Conservation (phyloP, 164 flowering plant species). For the Piper longum region DNA sequence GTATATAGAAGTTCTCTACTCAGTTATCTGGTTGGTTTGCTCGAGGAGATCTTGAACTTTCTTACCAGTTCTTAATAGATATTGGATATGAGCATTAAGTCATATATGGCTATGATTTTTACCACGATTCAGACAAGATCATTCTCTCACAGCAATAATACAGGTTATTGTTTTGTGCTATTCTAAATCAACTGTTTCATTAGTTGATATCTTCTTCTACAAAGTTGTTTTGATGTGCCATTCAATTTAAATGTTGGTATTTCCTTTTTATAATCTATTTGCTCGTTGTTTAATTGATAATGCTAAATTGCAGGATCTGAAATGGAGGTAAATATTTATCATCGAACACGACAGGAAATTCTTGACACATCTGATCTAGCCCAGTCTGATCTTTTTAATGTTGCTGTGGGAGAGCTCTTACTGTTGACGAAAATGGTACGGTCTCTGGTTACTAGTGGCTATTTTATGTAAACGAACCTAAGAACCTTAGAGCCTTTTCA, state of each 20-base stretch:
- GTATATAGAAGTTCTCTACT: too few species aligned
- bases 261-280: too few species aligned
- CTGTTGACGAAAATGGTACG: constrained; percentile 70
- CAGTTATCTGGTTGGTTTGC: too few species aligned
- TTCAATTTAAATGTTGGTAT: too few species aligned
- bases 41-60: too few species aligned
- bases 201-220: not conserved
- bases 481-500: not conserved
- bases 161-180: not conserved
- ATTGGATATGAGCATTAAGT: too few species aligned
- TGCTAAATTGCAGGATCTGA: constrained; percentile 36
- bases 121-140: too few species aligned
- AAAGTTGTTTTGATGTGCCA: not conserved
- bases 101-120: too few species aligned
- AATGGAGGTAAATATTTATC: constrained; percentile 84
- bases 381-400: constrained; percentile 45
- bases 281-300: too few species aligned
- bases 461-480: not conserved
- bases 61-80: too few species aligned
- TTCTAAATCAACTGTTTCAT: not conserved
- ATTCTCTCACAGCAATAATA: too few species aligned
- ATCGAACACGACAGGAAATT: constrained; percentile 54
- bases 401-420: constrained; percentile 46
- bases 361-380: constrained; percentile 48
- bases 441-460: not conserved